Percentiles rank a stretch among this genome's conserved stretches.
Conservation (phyloP, 169 alveolate species). For the Eimeria maxima region DNA sequence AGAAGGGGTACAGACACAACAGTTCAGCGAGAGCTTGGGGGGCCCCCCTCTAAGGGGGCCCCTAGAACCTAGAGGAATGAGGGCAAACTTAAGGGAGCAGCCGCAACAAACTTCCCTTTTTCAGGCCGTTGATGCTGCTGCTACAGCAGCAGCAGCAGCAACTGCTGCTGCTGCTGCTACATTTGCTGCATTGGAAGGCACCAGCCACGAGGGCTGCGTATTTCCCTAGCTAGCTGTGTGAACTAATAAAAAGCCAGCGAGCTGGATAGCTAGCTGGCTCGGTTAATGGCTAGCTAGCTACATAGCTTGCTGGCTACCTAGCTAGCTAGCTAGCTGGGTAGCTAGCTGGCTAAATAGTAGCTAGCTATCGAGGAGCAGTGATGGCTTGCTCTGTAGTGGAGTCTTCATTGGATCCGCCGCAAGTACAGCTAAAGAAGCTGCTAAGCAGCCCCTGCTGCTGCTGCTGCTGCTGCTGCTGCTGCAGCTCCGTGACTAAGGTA, state of each 20-base stretch:
- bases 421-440: neutral
- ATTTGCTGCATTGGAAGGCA: neutral
- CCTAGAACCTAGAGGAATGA: neutral
- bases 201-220: neutral
- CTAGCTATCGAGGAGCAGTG: neutral
- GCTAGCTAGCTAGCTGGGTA: neutral
- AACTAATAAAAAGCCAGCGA: no score
- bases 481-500: conserved; percentile 7
- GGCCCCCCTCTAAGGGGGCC: neutral
- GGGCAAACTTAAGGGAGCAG: neutral
- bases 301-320: neutral
- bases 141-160: neutral
- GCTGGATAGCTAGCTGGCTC: neutral
- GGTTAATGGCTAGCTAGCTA: neutral
- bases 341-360: neutral
- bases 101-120: neutral
- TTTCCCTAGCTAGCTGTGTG: neutral
- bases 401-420: neutral
- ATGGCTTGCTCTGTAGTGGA: neutral
- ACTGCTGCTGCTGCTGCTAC: neutral
- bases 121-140: neutral
- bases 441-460: neutral
- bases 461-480: conserved; percentile 66
- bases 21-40: no score
- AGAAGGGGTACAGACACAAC: no score